Evolutionary conservation across 352 stramenopile genomes (phyloP).

Genomic region (Globisporangium splendens): DNA sequence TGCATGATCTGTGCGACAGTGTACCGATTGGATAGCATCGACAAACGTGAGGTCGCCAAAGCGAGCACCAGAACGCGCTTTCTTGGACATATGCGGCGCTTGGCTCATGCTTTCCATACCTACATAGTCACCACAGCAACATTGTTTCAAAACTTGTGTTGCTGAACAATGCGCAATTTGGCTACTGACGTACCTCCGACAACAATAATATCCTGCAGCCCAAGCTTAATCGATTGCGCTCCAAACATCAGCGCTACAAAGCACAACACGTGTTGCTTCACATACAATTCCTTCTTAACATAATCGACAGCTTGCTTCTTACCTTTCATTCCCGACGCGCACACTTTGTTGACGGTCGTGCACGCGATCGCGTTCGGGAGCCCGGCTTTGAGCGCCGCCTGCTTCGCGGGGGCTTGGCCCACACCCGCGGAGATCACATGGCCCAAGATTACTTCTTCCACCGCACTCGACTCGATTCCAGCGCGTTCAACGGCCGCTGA

Average conservation of each 20-base stretch:
- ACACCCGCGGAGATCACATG: conserved; percentile 93
- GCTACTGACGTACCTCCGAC: conserved; percentile 42
- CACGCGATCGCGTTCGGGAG: conserved; percentile 84
- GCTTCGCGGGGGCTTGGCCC: conserved; percentile 93
- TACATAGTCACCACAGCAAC: not conserved
- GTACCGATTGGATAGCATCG: conserved; percentile 76
- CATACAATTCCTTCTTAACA: too few relatives aligned
- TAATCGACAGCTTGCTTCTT: not conserved
- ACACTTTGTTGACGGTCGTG: conserved; percentile 99
- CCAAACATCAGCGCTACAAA: conserved; percentile 72
- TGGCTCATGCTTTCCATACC: conserved; percentile 97
- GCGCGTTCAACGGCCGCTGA: conserved; percentile 43
- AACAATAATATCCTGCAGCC: conserved; percentile 73
- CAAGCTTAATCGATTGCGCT: conserved; percentile 87
- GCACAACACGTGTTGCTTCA: not conserved
- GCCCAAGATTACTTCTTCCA: conserved; percentile 94
- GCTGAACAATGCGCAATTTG: not conserved
- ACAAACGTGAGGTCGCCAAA: conserved; percentile 88
- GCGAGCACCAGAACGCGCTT: conserved; percentile 63
- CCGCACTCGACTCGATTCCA: conserved; percentile 39
- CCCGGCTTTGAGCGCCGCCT: conserved; percentile 77
- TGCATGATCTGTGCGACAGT: not conserved
- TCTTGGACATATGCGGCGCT: conserved; percentile 88
- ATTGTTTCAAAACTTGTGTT: not conserved
- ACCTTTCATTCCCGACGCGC: conserved; percentile 92